A percentile compares a stretch with the other conserved stretches of the same genome.
These are phyloP conservation scores for Cornus controversa DNA, from an alignment of 148 eudicot species.

Conservation along the genomic window DNA sequence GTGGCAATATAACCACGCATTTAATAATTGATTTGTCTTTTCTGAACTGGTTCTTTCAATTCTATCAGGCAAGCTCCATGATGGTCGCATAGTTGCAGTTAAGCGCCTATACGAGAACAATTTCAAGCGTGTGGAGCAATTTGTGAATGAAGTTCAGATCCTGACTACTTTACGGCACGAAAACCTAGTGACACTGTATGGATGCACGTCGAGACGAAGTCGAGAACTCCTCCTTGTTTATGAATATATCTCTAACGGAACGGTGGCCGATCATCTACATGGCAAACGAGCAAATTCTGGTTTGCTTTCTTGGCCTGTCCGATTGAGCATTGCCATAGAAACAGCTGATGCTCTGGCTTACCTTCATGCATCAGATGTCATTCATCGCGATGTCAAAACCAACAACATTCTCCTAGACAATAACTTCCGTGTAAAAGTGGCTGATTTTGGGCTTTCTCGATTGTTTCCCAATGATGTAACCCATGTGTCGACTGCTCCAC, in stretches of 20 bases:
- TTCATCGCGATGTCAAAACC: slow-evolving; percentile 86
- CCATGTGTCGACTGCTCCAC: slow-evolving; percentile 89
- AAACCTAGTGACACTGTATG: slow-evolving; percentile 64
- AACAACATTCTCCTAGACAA: slow-evolving; percentile 66
- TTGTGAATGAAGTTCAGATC: slow-evolving; percentile 72
- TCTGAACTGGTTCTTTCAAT: neutral
- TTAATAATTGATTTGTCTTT: neutral
- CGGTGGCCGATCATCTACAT: slow-evolving; percentile 86
- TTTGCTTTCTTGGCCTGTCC: slow-evolving; percentile 55
- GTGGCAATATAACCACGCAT: neutral
- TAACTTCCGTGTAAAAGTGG: slow-evolving; percentile 69
- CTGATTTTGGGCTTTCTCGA: slow-evolving; percentile 84
- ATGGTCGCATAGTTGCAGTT: slow-evolving; percentile 76
- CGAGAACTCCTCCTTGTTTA: slow-evolving; percentile 74
- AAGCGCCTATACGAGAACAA: slow-evolving; percentile 80
- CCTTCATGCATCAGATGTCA: slow-evolving; percentile 66
- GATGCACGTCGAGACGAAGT: slow-evolving; percentile 76
- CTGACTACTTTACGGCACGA: slow-evolving; percentile 61
- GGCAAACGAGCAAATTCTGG: slow-evolving; percentile 54
- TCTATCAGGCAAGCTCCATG: slow-evolving; percentile 52
- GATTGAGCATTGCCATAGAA: slow-evolving; percentile 67
- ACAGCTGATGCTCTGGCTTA: slow-evolving; percentile 75
- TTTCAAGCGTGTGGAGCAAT: slow-evolving; percentile 69
- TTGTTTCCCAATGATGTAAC: slow-evolving; percentile 66
- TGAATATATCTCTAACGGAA: slow-evolving; percentile 76